A percentile compares a stretch with the other conserved stretches of the same genome.
Conservation (phyloP, 257 asterid genomes). For the Cynanchum wilfordii region DNA sequence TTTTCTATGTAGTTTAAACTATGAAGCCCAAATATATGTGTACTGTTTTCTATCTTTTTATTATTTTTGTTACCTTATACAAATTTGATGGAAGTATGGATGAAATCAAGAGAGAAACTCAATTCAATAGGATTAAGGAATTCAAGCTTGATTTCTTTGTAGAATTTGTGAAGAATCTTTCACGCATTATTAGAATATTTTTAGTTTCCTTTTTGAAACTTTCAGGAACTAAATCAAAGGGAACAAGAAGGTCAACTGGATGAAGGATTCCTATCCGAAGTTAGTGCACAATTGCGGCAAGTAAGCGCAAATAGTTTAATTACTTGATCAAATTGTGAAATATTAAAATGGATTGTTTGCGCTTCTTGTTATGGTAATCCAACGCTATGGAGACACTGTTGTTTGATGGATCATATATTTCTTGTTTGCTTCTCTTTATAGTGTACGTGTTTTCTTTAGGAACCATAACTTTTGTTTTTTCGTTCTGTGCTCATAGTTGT, state of each 20-base stretch:
- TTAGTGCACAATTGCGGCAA: constrained; percentile 84
- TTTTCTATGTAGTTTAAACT: not conserved
- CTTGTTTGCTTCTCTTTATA: not conserved
- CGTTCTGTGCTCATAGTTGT: not conserved
- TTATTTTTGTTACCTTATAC: not conserved
- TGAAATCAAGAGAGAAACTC: not conserved
- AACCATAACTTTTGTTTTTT: not conserved
- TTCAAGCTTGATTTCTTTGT: constrained; percentile 1
- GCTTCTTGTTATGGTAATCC: not conserved
- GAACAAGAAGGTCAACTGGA: constrained; percentile 96
- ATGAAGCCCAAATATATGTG: not conserved
- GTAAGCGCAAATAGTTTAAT: constrained; percentile 37
- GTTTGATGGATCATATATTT: not conserved
- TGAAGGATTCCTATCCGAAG: constrained; percentile 93
- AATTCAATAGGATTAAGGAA: not conserved
- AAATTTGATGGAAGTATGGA: not conserved
- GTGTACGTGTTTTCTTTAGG: not conserved
- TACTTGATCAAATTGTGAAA: not conserved
- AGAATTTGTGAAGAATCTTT: not conserved
- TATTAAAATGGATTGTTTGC: not conserved
- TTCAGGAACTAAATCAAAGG: constrained; percentile 73
- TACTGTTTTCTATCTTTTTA: not conserved
- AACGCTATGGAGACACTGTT: not conserved
- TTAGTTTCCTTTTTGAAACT: constrained; percentile 15
- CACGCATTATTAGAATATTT: not conserved